Conservation (phyloP, 306 rosid species). For the Pyrus pyrifolia region DNA sequence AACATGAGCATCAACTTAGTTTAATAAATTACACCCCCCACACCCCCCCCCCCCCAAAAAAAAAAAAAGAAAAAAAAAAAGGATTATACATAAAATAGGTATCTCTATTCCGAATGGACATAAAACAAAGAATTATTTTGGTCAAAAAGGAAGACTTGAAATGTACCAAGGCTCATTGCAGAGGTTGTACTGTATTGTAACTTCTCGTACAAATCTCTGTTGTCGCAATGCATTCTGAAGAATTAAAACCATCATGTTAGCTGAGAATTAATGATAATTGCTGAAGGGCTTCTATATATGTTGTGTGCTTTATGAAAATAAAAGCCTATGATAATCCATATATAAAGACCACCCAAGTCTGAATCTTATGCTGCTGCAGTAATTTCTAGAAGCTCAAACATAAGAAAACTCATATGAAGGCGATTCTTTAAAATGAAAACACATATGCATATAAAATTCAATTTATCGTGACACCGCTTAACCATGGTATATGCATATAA, state of each 20-base stretch:
- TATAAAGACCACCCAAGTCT: background rate
- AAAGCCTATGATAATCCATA: background rate
- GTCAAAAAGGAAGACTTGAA: too few species aligned
- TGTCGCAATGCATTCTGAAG: slow-evolving; percentile 84
- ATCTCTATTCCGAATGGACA: too few species aligned
- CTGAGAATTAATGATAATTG: background rate
- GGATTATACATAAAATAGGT: too few species aligned
- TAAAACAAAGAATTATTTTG: too few species aligned
- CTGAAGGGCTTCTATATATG: background rate
- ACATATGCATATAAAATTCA: background rate
- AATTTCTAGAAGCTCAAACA: background rate
- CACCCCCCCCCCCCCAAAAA: too few species aligned
- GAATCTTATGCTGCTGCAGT: background rate
- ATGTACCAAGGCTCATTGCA: slow-evolving; percentile 96
- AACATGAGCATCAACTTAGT: background rate
- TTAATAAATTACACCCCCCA: background rate
- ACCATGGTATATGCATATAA: background rate
- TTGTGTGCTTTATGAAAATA: background rate
- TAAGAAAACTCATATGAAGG: background rate
- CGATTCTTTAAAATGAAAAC: background rate
- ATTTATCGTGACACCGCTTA: background rate
- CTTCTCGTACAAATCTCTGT: slow-evolving; percentile 84
- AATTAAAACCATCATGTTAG: slow-evolving; percentile 20
- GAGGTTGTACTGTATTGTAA: slow-evolving; percentile 97
- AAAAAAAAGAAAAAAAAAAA: too few species aligned